phyloP scores from a whole-genome alignment of 2,329 filamentous ascomycete genomes.

The Colletotrichum simmondsii region DNA sequence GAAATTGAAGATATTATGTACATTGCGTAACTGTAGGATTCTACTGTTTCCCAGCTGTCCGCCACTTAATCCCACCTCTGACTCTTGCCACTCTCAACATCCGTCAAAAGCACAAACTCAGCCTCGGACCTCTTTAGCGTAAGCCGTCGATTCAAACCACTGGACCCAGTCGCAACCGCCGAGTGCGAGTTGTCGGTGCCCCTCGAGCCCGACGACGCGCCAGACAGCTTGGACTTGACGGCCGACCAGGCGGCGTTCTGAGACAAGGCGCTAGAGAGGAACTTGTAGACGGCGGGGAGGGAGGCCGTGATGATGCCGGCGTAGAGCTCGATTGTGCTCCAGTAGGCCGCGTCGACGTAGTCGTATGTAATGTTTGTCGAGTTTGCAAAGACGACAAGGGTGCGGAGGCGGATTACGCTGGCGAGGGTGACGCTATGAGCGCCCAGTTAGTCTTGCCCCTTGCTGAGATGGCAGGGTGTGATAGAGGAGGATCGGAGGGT shows the following conservation, averaged over 20 bases:
- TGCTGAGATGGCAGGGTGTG: too few relatives aligned
- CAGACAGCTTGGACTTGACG: not conserved
- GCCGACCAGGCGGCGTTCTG: not conserved
- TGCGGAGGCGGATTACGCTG: slow-evolving; percentile 15
- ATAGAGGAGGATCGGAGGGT: too few relatives aligned
- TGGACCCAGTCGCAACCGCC: not conserved
- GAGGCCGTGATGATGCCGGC: slow-evolving; percentile 12
- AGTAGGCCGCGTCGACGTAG: slow-evolving; percentile 19
- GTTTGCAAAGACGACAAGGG: slow-evolving; percentile 13
- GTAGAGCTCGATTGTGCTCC: slow-evolving; percentile 31
- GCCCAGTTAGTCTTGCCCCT: not conserved
- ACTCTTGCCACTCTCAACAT: slow-evolving; percentile 1
- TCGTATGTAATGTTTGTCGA: slow-evolving; percentile 7
- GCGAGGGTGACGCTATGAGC: slow-evolving; percentile 3
- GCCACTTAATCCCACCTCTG: not conserved
- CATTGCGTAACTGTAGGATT: too few relatives aligned
- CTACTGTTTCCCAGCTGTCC: too few relatives aligned
- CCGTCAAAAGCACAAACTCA: not conserved
- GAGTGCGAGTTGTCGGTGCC: not conserved
- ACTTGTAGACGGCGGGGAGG: slow-evolving; percentile 18
- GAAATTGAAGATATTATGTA: too few relatives aligned
- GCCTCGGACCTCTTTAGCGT: not conserved
- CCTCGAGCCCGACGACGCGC: not conserved
- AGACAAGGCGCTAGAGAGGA: not conserved
- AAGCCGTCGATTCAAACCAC: not conserved